Conservation (phyloP, 495 filamentous ascomycete species). For the Margaritispora aquatica region DNA sequence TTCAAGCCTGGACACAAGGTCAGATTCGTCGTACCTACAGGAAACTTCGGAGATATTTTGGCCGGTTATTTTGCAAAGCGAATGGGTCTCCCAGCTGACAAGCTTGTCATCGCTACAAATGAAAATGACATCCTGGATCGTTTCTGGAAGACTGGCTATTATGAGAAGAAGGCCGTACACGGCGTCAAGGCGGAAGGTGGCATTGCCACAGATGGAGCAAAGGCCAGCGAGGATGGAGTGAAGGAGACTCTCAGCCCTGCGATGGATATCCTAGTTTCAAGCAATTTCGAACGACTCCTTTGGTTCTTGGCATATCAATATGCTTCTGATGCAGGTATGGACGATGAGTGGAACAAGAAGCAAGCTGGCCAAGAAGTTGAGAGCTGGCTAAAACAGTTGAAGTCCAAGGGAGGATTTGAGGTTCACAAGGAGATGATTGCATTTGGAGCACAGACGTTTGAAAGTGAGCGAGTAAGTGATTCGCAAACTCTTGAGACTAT, state of each 20-base stretch:
- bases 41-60: conserved; percentile 95
- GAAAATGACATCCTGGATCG: conserved; percentile 86
- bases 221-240: conserved; percentile 63
- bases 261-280: conserved; percentile 94
- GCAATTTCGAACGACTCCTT: conserved; percentile 94
- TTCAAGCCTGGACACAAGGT: conserved; percentile 53
- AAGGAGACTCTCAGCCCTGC: conserved; percentile 86
- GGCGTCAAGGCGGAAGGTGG: conserved; percentile 50
- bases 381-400: conserved; percentile 68
- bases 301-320: conserved; percentile 81
- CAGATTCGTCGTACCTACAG: conserved; percentile 79
- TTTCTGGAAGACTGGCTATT: conserved; percentile 76
- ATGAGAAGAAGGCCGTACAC: conserved; percentile 67
- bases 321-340: conserved; percentile 42
- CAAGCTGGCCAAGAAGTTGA: conserved; percentile 60
- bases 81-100: conserved; percentile 84
- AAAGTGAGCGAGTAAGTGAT: conserved; percentile 78
- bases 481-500: conserved; percentile 71
- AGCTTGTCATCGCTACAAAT: conserved; percentile 84
- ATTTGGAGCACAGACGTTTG: conserved; percentile 61
- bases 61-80: conserved; percentile 86
- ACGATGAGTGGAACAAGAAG: conserved; percentile 50
- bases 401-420: conserved; percentile 71
- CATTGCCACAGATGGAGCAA: conserved; percentile 50
- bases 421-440: conserved; percentile 63